Evolutionary conservation across 163 green algal genomes (phyloP).

Genomic region (Chlorella variabilis): DNA sequence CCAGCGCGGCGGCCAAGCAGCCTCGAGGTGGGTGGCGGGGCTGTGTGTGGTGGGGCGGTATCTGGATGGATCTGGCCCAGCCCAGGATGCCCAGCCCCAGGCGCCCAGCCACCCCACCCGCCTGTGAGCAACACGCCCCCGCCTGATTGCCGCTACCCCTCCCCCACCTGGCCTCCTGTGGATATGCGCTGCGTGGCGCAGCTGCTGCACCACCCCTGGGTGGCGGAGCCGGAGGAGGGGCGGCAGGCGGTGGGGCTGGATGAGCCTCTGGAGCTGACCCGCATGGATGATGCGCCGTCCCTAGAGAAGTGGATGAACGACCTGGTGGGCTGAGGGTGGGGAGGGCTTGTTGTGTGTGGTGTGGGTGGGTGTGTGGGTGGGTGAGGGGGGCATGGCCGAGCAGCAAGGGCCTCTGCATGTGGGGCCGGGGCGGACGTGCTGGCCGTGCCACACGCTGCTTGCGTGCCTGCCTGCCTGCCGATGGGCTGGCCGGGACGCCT

Average conservation of each 20-base stretch:
- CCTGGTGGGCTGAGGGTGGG: not conserved
- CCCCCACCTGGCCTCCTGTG: not conserved
- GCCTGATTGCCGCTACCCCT: too few relatives aligned
- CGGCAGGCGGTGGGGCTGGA: not conserved
- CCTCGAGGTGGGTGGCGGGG: constrained; percentile 5
- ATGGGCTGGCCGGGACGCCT: too few relatives aligned
- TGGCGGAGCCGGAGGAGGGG: not conserved
- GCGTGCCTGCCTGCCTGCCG: too few relatives aligned
- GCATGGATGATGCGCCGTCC: not conserved
- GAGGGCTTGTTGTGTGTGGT: too few relatives aligned
- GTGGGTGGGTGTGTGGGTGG: not conserved
- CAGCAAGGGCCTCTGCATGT: too few relatives aligned
- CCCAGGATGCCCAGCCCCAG: too few relatives aligned
- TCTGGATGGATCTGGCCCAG: not conserved
- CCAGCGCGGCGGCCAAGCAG: constrained; percentile 28
- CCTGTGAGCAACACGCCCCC: too few relatives aligned
- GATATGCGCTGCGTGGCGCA: not conserved
- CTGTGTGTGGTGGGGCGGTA: not conserved
- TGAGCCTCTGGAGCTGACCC: not conserved
- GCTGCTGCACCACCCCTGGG: constrained; percentile 32
- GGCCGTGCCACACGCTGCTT: too few relatives aligned
- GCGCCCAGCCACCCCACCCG: too few relatives aligned
- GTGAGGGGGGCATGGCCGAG: not conserved
- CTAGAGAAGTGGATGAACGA: constrained; percentile 17
- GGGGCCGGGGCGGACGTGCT: too few relatives aligned